Conservation (phyloP, 2,329 filamentous ascomycete species). For the Zasmidium angulare region DNA sequence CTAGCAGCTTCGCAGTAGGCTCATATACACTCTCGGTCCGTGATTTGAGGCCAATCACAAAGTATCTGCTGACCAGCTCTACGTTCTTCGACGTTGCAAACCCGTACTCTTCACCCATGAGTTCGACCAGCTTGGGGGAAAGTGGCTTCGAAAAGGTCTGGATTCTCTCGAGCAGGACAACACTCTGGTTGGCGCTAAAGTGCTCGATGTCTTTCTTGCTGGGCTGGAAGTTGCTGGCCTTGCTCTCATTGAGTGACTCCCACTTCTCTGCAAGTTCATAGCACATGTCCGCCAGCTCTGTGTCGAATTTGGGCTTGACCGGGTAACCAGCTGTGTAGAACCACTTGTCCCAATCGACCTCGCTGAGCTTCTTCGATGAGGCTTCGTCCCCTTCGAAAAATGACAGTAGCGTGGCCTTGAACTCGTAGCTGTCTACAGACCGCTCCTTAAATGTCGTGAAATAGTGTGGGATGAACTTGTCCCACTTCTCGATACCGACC, state of each 20-base stretch:
- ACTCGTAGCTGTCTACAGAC: slow-evolving; percentile 90
- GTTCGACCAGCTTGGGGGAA: slow-evolving; percentile 62
- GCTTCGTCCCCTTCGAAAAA: slow-evolving; percentile 75
- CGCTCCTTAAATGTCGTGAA: slow-evolving; percentile 82
- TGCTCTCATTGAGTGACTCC: slow-evolving; percentile 54
- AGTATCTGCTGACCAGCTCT: slow-evolving; percentile 80
- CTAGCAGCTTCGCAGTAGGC: slow-evolving; percentile 72
- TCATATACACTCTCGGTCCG: slow-evolving; percentile 68
- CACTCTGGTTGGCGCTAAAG: slow-evolving; percentile 82
- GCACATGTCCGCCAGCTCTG: slow-evolving; percentile 79
- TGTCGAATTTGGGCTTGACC: slow-evolving; percentile 88
- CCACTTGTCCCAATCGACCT: slow-evolving; percentile 84
- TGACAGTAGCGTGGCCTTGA: slow-evolving; percentile 80
- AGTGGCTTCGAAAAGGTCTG: slow-evolving; percentile 67
- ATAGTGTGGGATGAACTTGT: slow-evolving; percentile 94
- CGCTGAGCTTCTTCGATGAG: slow-evolving; percentile 61
- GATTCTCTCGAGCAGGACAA: slow-evolving; percentile 84
- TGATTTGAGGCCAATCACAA: slow-evolving; percentile 74
- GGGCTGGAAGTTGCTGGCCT: slow-evolving; percentile 56
- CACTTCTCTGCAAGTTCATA: slow-evolving; percentile 81
- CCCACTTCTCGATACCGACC: slow-evolving; percentile 81
- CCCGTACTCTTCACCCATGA: slow-evolving; percentile 73
- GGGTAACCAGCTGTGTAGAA: slow-evolving; percentile 89
- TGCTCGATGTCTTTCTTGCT: slow-evolving; percentile 65
- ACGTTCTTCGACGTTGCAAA: slow-evolving; percentile 77